Percentiles rank a stretch among this genome's conserved stretches.
phyloP scores from a whole-genome alignment of 2,329 filamentous ascomycete genomes.

The Paradendryphiella salina region DNA sequence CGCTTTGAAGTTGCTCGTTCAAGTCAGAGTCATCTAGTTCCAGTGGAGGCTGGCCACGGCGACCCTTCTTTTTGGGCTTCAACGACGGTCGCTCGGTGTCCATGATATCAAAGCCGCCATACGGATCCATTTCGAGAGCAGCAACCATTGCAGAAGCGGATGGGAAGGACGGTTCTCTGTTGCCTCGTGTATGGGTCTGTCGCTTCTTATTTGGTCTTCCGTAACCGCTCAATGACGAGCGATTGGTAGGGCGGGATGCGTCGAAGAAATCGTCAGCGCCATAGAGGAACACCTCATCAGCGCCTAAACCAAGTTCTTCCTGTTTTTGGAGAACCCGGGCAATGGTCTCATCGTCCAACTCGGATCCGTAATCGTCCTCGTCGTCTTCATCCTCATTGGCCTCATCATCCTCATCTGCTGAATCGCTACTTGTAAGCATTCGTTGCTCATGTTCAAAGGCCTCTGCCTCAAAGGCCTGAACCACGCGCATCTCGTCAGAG shows the following conservation, averaged over 20 bases:
- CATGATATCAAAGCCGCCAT: slow-evolving; percentile 80
- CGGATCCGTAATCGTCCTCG: slow-evolving; percentile 43
- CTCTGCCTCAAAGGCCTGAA: slow-evolving; percentile 35
- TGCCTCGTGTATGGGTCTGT: slow-evolving; percentile 20
- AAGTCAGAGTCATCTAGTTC: slow-evolving; percentile 52
- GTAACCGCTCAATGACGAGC: slow-evolving; percentile 19
- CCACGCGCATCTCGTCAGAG: slow-evolving; percentile 29
- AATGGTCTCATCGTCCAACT: slow-evolving; percentile 63
- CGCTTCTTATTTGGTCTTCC: slow-evolving; percentile 35
- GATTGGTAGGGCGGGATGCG: slow-evolving; percentile 31
- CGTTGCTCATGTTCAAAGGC: slow-evolving; percentile 20
- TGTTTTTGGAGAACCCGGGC: slow-evolving; percentile 65
- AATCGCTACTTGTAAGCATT: slow-evolving; percentile 26
- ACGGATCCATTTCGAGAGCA: slow-evolving; percentile 60
- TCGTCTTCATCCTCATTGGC: slow-evolving; percentile 58
- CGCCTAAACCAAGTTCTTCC: slow-evolving; percentile 64
- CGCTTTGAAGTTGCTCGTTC: slow-evolving; percentile 44
- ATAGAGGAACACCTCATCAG: slow-evolving; percentile 62
- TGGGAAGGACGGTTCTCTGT: slow-evolving; percentile 50
- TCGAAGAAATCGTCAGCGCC: slow-evolving; percentile 52
- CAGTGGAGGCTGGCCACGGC: slow-evolving; percentile 56
- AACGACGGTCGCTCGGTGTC: slow-evolving; percentile 75
- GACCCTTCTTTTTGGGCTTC: slow-evolving; percentile 66
- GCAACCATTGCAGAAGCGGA: slow-evolving; percentile 61
- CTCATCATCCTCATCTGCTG: slow-evolving; percentile 17